These are phyloP conservation scores for Termitomyces sp. DNA, from an alignment of 1,284 basidiomycete genomes.

Conservation along the genomic window DNA sequence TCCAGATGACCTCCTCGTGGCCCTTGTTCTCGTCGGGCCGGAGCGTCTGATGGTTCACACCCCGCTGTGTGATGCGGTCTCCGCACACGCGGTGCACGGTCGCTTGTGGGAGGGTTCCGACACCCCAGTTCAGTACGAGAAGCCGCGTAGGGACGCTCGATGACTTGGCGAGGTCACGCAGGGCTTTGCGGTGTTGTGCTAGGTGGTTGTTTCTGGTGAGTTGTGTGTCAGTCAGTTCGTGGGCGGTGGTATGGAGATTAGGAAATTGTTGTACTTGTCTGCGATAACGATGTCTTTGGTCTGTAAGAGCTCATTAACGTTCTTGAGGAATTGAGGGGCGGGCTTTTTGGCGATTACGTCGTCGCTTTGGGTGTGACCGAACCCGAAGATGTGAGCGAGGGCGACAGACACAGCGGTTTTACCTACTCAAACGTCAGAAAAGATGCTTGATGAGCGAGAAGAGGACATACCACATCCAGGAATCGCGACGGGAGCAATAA, in stretches of 20 bases:
- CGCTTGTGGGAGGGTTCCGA: slow-evolving; percentile 46
- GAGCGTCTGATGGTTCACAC: slow-evolving; percentile 81
- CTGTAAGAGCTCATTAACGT: slow-evolving; percentile 61
- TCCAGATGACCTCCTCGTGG: slow-evolving; percentile 81
- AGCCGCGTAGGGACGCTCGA: slow-evolving; percentile 55
- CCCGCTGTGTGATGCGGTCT: slow-evolving; percentile 70
- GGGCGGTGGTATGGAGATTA: background rate
- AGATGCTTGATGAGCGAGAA: background rate
- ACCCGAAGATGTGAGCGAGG: slow-evolving; percentile 73
- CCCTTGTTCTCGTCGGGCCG: slow-evolving; percentile 50
- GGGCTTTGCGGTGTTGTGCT: slow-evolving; percentile 65
- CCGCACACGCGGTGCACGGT: slow-evolving; percentile 71
- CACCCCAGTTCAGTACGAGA: slow-evolving; percentile 75
- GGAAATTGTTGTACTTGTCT: slow-evolving; percentile 63
- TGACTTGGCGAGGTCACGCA: slow-evolving; percentile 51
- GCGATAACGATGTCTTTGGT: slow-evolving; percentile 79
- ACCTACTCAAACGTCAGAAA: slow-evolving; percentile 39
- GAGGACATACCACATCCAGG: slow-evolving; percentile 80
- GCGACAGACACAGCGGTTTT: slow-evolving; percentile 88
- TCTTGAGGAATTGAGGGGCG: slow-evolving; percentile 73
- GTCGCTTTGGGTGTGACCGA: slow-evolving; percentile 90
- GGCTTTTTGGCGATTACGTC: slow-evolving; percentile 81
- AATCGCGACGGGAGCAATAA: slow-evolving; percentile 86
- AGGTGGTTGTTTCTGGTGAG: slow-evolving; percentile 83
- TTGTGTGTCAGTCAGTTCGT: background rate